Conservation (phyloP, 2,329 filamentous ascomycete genomes). For the Hypoxylon sp. region DNA sequence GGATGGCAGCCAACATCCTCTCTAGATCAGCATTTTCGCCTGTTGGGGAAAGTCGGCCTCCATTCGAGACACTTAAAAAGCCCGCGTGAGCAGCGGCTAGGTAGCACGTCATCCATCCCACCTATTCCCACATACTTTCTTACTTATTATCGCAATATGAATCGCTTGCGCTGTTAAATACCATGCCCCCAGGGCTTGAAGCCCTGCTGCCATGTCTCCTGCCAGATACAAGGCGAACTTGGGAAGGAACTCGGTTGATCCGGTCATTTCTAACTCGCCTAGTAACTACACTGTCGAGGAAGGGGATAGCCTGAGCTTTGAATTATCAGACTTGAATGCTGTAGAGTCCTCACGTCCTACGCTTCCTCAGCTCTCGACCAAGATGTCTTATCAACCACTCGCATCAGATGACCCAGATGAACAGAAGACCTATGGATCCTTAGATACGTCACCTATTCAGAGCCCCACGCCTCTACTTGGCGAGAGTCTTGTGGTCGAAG, state of each 20-base stretch:
- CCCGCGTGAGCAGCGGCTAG: slow-evolving; percentile 39
- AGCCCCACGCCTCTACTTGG: slow-evolving; percentile 33
- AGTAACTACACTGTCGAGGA: slow-evolving; percentile 14
- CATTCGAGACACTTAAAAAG: slow-evolving; percentile 27
- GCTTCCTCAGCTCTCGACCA: slow-evolving; percentile 33
- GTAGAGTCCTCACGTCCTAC: slow-evolving; percentile 19
- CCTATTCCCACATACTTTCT: slow-evolving; percentile 43
- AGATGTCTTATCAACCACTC: slow-evolving; percentile 45
- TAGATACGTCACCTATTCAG: slow-evolving; percentile 28
- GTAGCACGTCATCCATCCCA: slow-evolving; percentile 45
- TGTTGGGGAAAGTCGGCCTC: slow-evolving; percentile 21
- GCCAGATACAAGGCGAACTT: slow-evolving; percentile 10
- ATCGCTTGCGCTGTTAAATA: slow-evolving; percentile 34
- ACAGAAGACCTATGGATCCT: slow-evolving; percentile 42
- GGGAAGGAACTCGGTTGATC: slow-evolving; percentile 18
- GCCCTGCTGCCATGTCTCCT: slow-evolving; percentile 32
- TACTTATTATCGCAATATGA: slow-evolving; percentile 24
- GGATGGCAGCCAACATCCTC: slow-evolving; percentile 26
- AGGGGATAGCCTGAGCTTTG: slow-evolving; percentile 20
- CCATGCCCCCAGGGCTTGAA: slow-evolving; percentile 18
- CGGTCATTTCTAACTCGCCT: slow-evolving; percentile 18
- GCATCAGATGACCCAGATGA: slow-evolving; percentile 41
- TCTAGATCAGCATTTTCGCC: slow-evolving; percentile 26
- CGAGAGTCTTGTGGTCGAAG: slow-evolving; percentile 31
- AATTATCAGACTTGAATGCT: slow-evolving; percentile 33